Conservation (phyloP, 2,329 filamentous ascomycete genomes). For the Claviceps purpurea region DNA sequence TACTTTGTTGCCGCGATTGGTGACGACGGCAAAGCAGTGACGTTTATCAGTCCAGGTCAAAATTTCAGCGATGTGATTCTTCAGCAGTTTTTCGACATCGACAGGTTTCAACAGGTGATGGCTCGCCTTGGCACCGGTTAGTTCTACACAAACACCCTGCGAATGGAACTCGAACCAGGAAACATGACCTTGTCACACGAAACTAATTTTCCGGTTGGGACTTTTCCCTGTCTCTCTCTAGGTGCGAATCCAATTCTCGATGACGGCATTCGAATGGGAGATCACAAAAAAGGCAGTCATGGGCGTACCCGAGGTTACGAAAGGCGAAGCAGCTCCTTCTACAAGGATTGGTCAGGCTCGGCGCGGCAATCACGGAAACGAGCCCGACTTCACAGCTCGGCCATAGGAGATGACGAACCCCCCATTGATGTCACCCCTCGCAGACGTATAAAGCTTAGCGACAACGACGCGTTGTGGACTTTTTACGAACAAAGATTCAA, state of each 20-base stretch:
- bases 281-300: constrained; percentile 14
- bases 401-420: constrained; percentile 27
- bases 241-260: constrained; percentile 21
- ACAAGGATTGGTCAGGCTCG: constrained; percentile 20
- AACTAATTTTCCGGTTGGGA: not conserved
- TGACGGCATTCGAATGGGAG: constrained; percentile 17
- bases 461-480: constrained; percentile 39
- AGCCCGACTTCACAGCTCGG: constrained; percentile 21
- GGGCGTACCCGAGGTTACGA: constrained; percentile 16
- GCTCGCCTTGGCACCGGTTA: constrained; percentile 26
- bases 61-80: constrained; percentile 24
- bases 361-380: constrained; percentile 16
- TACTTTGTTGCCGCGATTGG: constrained; percentile 40
- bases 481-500: constrained; percentile 51
- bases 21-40: constrained; percentile 32
- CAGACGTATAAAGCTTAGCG: constrained; percentile 36
- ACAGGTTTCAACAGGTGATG: constrained; percentile 27
- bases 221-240: constrained; percentile 5
- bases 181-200: not conserved
- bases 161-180: not conserved
- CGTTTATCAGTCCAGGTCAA: constrained; percentile 30
- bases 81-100: constrained; percentile 32
- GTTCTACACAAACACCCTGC: constrained; percentile 3
- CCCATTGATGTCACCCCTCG: constrained; percentile 26
- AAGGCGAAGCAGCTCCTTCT: constrained; percentile 18